phyloP scores from a whole-genome alignment of 306 rosid genomes.

The Lathyrus oleraceus region DNA sequence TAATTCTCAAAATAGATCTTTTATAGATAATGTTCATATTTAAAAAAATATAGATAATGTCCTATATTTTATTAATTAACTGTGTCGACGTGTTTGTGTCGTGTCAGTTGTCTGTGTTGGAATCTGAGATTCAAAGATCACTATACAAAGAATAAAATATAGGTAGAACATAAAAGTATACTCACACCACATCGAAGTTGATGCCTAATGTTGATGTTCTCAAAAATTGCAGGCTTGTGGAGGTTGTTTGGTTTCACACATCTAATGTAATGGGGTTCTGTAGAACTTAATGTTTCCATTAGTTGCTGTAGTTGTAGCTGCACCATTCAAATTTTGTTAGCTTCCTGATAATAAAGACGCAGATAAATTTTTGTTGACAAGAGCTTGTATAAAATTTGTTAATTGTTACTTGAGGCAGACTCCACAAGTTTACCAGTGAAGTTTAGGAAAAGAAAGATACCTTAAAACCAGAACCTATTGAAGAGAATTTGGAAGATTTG shows the following conservation, averaged over 20 bases:
- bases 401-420: conserved; percentile 17
- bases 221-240: conserved; percentile 94
- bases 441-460: conserved; percentile 45
- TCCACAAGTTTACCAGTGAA: conserved; percentile 13
- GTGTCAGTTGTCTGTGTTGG: too few species aligned
- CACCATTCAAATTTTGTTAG: conserved; percentile 51
- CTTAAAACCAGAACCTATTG: conserved; percentile 97
- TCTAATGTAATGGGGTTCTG: conserved; percentile 96
- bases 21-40: too few species aligned
- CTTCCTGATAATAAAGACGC: conserved; percentile 38
- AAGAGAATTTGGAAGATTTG: conserved; percentile 95
- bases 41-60: too few species aligned
- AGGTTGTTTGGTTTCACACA: conserved; percentile 97
- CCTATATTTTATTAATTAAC: too few species aligned
- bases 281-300: conserved; percentile 91
- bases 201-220: conserved; percentile 91
- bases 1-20: too few species aligned
- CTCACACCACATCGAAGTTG: conserved; percentile 99
- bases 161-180: conserved; percentile 36
- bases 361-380: conserved; percentile 31
- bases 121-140: too few species aligned
- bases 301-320: conserved; percentile 91
- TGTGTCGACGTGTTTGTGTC: too few species aligned
- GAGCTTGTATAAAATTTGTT: conserved; percentile 34
- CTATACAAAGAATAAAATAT: conserved; percentile 38